phyloP scores from a whole-genome alignment of 306 rosid genomes.

The Begonia masoniana region DNA sequence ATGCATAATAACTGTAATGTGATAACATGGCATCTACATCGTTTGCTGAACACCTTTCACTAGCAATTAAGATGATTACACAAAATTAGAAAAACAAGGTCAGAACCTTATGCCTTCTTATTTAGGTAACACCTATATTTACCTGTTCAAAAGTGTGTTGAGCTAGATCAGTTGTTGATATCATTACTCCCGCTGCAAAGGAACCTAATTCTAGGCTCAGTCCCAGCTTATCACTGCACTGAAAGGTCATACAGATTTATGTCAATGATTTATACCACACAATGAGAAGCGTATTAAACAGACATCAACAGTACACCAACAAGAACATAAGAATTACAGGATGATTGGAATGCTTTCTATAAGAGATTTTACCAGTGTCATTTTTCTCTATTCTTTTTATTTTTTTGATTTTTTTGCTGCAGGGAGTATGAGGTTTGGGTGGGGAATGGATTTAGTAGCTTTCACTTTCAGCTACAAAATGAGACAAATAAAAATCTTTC shows the following conservation, averaged over 20 bases:
- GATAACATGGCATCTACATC: too few relatives aligned
- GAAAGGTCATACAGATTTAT: constrained; percentile 27
- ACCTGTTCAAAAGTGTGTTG: constrained; percentile 97
- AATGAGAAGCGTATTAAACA: too few relatives aligned
- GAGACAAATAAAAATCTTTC: too few relatives aligned
- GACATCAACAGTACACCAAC: background rate
- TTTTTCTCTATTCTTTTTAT: too few relatives aligned
- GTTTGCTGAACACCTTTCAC: too few relatives aligned
- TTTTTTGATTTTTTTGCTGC: too few relatives aligned
- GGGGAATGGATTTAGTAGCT: background rate
- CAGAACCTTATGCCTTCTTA: too few relatives aligned
- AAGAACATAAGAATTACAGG: background rate
- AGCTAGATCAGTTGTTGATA: constrained; percentile 96
- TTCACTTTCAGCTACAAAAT: background rate
- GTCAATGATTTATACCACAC: too few relatives aligned
- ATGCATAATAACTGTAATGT: too few relatives aligned
- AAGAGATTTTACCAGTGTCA: background rate
- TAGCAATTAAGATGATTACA: too few relatives aligned
- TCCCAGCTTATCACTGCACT: constrained; percentile 98
- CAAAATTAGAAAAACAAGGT: too few relatives aligned
- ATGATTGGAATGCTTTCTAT: background rate
- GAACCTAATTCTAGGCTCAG: constrained; percentile 95
- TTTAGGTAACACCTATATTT: background rate
- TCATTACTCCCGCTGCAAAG: constrained; percentile 98
- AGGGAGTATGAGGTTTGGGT: background rate